phyloP scores from a whole-genome alignment of 1,139 yeast species.

The Petasospora fabianii region DNA sequence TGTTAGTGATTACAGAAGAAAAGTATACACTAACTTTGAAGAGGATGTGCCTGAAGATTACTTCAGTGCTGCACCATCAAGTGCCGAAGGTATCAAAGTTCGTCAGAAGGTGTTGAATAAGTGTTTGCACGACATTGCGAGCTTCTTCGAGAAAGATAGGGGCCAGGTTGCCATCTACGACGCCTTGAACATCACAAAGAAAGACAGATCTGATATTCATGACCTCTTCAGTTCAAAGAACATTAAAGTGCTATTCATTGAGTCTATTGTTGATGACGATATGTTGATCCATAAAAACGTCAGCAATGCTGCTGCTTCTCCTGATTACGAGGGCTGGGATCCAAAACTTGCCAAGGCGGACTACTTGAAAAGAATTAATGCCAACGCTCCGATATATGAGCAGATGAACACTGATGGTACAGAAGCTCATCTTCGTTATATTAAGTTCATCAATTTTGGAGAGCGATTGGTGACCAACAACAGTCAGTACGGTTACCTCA shows the following conservation, averaged over 20 bases:
- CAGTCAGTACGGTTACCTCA: conserved; percentile 81
- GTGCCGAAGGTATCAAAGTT: conserved; percentile 49
- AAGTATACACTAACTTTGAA: conserved; percentile 34
- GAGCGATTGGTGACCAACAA: conserved; percentile 77
- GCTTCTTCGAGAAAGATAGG: conserved; percentile 66
- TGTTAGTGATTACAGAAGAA: conserved; percentile 86
- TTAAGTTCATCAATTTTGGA: conserved; percentile 88
- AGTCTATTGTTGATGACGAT: conserved; percentile 77
- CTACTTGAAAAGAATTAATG: conserved; percentile 49
- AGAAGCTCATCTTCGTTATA: conserved; percentile 59
- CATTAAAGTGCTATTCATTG: conserved; percentile 82
- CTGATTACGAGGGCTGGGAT: conserved; percentile 80
- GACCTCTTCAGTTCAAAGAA: conserved; percentile 50
- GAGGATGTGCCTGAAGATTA: conserved; percentile 64
- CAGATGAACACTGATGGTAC: conserved; percentile 45
- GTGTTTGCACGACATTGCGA: conserved; percentile 66
- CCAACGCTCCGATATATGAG: conserved; percentile 49
- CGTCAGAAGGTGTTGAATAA: conserved; percentile 59
- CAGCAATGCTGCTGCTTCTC: conserved; percentile 81
- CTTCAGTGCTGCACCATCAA: conserved; percentile 60
- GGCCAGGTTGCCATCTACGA: conserved; percentile 97
- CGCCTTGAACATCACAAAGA: conserved; percentile 82
- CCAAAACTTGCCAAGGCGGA: conserved; percentile 59
- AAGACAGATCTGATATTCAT: conserved; percentile 59
- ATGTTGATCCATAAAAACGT: conserved; percentile 70